Base-by-base conservation (phyloP, 768 basidiomycete species). In the Pleurotus giganteus region DNA sequence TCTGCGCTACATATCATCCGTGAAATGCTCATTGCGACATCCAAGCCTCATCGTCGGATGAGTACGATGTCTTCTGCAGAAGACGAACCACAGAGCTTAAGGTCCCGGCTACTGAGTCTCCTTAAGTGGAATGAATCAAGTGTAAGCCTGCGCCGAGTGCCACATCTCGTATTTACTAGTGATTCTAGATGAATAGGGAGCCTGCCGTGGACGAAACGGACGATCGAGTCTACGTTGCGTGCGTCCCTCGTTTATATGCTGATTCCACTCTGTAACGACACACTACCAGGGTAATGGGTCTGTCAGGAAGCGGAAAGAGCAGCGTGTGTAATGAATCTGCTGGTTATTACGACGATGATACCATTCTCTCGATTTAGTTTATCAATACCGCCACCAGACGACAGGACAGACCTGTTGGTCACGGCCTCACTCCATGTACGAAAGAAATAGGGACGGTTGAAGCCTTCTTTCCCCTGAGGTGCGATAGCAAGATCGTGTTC, bases 1-100 rank as follows among this genome's bases (percentile, higher is more conserved):
- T 76, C 76, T 6, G 70, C 80, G 1, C 69, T 66, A 19, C 41
- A 63, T n/a, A 60, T 78, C 54, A 59, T 80, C 13, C 69, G 70
- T 31, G 63, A 65, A 50, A 45, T 46, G 17, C 63, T 80, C 57
- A 21, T 11, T 17, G 42, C 5, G 6, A 26, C 46, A 6, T 6
- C 31, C 31, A 6, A 32, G 31, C 31, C 31, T 6, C 31, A 13
- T 6, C 7, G 12, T 7, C 15, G n/a, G 7, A 5, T 6, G 6
- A 41, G 39, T n/a, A n/a, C 19, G 15, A n/a, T 41, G n/a, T n/a
- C n/a, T n/a, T n/a, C n/a, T n/a, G n/a, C n/a, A n/a, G n/a, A n/a
- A 5, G 12, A 41, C 17, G 12, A 8, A n/a, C 44, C 44, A 9
- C 44, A 11, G 17, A 12, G 12, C 12, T 26, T 45, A 11, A 7